A percentile compares a stretch with the other conserved stretches of the same genome.
These are phyloP conservation scores for Gnomoniopsis sp. DNA, from an alignment of 2,329 filamentous ascomycete species.

Conservation along the genomic window DNA sequence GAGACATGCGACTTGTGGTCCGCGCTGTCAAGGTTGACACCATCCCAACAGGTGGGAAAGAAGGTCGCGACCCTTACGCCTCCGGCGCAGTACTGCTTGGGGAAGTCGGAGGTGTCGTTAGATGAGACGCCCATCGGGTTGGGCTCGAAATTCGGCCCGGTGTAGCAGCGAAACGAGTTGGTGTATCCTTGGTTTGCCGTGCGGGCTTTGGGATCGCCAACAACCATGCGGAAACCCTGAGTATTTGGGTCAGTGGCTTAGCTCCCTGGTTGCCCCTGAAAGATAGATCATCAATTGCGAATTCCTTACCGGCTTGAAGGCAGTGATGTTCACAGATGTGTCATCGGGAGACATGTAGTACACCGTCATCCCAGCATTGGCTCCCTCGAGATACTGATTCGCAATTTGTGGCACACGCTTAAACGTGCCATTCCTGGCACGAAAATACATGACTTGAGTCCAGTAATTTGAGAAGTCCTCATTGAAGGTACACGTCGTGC, in stretches of 20 bases:
- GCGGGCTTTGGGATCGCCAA: slow-evolving; percentile 33
- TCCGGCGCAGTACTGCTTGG: slow-evolving; percentile 29
- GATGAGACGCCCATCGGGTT: slow-evolving; percentile 23
- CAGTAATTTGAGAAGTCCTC: slow-evolving; percentile 16
- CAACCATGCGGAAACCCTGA: slow-evolving; percentile 40
- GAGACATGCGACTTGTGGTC: slow-evolving; percentile 41
- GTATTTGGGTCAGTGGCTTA: background rate
- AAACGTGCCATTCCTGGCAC: slow-evolving; percentile 11
- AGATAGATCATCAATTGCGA: slow-evolving; percentile 29
- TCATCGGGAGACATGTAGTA: slow-evolving; percentile 29
- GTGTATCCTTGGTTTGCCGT: slow-evolving; percentile 23
- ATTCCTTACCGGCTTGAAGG: slow-evolving; percentile 52
- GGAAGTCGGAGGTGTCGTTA: slow-evolving; percentile 35
- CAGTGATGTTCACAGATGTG: slow-evolving; percentile 25
- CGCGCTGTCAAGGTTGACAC: slow-evolving; percentile 43
- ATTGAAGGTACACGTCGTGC: slow-evolving; percentile 20
- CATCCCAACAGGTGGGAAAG: slow-evolving; percentile 48
- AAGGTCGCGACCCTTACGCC: slow-evolving; percentile 27
- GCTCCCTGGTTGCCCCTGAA: background rate
- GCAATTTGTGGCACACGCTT: slow-evolving; percentile 13
- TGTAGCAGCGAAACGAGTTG: slow-evolving; percentile 36
- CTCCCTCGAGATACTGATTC: slow-evolving; percentile 40
- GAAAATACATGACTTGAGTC: slow-evolving; percentile 12
- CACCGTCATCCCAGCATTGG: slow-evolving; percentile 36
- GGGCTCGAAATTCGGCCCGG: slow-evolving; percentile 27